Base-by-base conservation (phyloP, 1,139 yeast genomes). In the Candida smagusa region DNA sequence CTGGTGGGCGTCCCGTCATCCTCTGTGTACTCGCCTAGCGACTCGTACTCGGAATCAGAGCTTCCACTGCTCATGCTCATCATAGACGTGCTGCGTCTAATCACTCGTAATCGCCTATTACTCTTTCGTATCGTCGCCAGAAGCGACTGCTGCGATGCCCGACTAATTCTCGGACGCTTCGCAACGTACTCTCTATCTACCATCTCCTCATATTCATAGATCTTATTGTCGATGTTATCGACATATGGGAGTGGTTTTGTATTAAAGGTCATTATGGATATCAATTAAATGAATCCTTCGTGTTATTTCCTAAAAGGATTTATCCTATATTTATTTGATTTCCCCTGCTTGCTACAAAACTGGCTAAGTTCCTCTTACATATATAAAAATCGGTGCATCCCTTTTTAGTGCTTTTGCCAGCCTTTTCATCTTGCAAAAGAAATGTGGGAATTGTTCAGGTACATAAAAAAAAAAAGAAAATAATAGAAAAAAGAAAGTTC, bases 21-120 rank as follows among this genome's bases (percentile, higher is more conserved):
- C 28, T 59, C 62, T 16, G 65, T 54, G 32, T 59, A 56, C 44
- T 65, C 72, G 1, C 71, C 69, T 27, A 65, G 54, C 4, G 69
- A 63, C 38, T 66, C 73, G 35, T 62, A 54, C 39, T 66, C 72
- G 7, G 63, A 54, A 11, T 46, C 16, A 12, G 34, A 37, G 24
- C 35, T 34, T 9, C 28, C 13, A 24, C 26, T 12, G 7, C 30
- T 24, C 27, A 33, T 28, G 16, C 33, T 27, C 12, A 38, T 21
- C 8, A 25, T 27, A 16, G 37, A 30, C 16, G 24, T 7, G 22
- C 31, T 30, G 12, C 38, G 28, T 28, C 29, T 19, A 21, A 36
- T 22, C 28, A 38, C 16, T 25, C 35, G 31, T 26, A 38, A 26
- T 12, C 40, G 35, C 16, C 37, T 23, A 21, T 27, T 30, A 11